These are phyloP conservation scores for Dendryphion nanum DNA, from an alignment of 2,329 filamentous ascomycete genomes.

Conservation along the genomic window DNA sequence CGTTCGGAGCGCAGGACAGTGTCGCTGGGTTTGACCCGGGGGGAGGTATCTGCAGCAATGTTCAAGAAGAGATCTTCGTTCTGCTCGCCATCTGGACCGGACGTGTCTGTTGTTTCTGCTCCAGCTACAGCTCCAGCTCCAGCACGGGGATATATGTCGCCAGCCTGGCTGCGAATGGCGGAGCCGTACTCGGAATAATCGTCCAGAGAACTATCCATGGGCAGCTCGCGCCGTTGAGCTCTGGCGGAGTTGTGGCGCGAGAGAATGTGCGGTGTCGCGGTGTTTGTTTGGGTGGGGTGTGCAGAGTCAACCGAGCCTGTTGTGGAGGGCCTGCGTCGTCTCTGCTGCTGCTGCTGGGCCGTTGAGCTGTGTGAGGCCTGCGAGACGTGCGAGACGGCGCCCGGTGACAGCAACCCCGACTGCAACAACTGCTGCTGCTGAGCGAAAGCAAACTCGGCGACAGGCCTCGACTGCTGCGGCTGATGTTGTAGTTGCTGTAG, in stretches of 20 bases:
- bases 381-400: constrained; percentile 10
- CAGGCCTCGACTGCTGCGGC: constrained; percentile 14
- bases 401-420: constrained; percentile 22
- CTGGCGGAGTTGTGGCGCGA: constrained; percentile 20
- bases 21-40: constrained; percentile 24
- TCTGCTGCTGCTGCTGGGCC: constrained; percentile 12
- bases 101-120: constrained; percentile 14
- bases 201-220: constrained; percentile 31
- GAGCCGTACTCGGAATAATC: constrained; percentile 32
- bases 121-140: constrained; percentile 13
- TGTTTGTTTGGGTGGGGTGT: constrained; percentile 1
- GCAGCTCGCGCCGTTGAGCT: constrained; percentile 16
- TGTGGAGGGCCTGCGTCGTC: background rate
- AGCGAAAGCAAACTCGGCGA: constrained; percentile 24
- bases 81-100: constrained; percentile 23
- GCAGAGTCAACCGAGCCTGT: background rate
- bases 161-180: constrained; percentile 23
- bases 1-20: constrained; percentile 26
- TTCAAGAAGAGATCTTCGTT: constrained; percentile 44
- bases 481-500: too few species aligned
- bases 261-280: background rate
- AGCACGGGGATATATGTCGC: constrained; percentile 6
- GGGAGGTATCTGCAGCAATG: constrained; percentile 39
- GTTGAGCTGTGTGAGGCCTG: constrained; percentile 15
- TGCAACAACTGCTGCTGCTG: constrained; percentile 29